Conservation (phyloP, 306 rosid genomes). For the Dalbergia oliveri region DNA sequence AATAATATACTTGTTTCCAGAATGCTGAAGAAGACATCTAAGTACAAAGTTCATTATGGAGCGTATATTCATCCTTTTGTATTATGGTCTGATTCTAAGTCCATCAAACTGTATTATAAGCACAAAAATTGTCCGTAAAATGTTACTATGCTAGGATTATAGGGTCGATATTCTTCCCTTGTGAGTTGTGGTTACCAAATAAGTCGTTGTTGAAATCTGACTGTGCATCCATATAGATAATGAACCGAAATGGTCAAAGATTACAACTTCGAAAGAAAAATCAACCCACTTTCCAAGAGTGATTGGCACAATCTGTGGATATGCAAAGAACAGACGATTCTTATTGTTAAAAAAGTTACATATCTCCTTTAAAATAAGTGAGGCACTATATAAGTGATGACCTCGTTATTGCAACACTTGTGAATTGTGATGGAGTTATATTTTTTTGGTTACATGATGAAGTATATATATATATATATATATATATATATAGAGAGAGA, state of each 20-base stretch:
- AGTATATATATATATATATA: too few species aligned
- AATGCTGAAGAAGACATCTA: too few species aligned
- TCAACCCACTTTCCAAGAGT: neutral
- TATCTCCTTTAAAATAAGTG: neutral
- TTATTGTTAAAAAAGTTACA: neutral
- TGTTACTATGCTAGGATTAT: neutral
- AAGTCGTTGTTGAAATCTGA: neutral
- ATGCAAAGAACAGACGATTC: neutral
- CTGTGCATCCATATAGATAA: neutral
- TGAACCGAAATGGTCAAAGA: neutral
- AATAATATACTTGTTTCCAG: too few species aligned
- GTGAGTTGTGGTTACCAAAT: neutral
- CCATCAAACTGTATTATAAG: too few species aligned
- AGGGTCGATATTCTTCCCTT: neutral
- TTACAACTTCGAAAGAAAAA: neutral
- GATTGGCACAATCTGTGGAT: conserved; percentile 5
- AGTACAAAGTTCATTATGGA: too few species aligned
- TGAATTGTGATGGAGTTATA: too few species aligned
- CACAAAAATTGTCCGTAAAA: too few species aligned
- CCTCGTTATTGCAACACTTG: too few species aligned
- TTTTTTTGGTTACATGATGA: too few species aligned
- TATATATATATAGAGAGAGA: too few species aligned
- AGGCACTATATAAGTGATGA: neutral
- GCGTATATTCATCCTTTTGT: too few species aligned
- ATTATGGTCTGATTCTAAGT: too few species aligned